phyloP scores from a whole-genome alignment of 73 alveolate genomes.

The Paramecium caudatum region DNA sequence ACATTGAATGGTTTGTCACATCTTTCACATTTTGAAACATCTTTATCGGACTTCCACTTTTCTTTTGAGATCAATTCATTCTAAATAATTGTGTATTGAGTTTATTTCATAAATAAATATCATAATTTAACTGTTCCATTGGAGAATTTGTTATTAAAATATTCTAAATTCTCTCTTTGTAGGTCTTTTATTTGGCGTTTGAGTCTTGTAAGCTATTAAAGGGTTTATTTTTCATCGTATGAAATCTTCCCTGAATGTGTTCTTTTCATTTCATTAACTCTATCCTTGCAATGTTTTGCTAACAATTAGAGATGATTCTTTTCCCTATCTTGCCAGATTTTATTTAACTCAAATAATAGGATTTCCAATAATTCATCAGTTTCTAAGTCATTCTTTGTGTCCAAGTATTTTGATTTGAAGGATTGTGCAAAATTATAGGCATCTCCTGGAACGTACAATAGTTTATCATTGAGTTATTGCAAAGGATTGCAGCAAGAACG shows the following conservation, averaged over 20 bases:
- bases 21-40: slow-evolving; percentile 5
- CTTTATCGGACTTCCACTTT: slow-evolving; percentile 71
- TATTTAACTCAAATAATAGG: slow-evolving; percentile 41
- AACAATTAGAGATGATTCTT: not conserved
- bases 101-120: not conserved
- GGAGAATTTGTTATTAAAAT: not conserved
- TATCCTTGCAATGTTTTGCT: not conserved
- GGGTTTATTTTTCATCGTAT: not conserved
- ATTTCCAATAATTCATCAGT: slow-evolving; percentile 45
- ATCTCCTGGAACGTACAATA: slow-evolving; percentile 43
- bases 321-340: slow-evolving; percentile 39
- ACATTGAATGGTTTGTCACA: slow-evolving; percentile 59
- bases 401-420: slow-evolving; percentile 19
- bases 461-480: not conserved
- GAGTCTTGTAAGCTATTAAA: not conserved
- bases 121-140: not conserved
- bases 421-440: slow-evolving; percentile 30
- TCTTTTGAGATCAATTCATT: slow-evolving; percentile 33
- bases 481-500: slow-evolving; percentile 52
- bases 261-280: not conserved
- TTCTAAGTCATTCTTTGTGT: slow-evolving; percentile 23
- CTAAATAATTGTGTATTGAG: not conserved
- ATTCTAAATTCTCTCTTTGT: not conserved
- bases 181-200: slow-evolving; percentile 24
- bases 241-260: too few species aligned